A percentile compares a stretch with the other conserved stretches of the same genome.
These are phyloP conservation scores for Schoenoplectus tabernaemontani DNA, from an alignment of 202 grass and related monocot genomes.

Conservation along the genomic window DNA sequence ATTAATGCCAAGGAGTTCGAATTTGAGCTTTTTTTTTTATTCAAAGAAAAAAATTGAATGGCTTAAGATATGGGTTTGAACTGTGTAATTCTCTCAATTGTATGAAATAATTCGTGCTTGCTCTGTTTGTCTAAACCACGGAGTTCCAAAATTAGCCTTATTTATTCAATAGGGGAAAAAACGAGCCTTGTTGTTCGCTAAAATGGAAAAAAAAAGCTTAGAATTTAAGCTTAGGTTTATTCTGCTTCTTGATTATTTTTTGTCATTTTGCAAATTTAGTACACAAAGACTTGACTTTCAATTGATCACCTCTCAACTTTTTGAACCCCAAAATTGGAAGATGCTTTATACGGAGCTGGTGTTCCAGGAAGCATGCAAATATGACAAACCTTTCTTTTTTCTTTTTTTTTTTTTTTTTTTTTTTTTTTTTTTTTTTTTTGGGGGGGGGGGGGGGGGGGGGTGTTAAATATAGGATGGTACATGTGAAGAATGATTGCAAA, in stretches of 20 bases:
- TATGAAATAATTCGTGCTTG: background rate
- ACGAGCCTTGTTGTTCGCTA: background rate
- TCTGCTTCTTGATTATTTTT: background rate
- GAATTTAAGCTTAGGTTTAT: background rate
- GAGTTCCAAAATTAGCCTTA: background rate
- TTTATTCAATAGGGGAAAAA: background rate
- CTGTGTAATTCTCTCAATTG: background rate
- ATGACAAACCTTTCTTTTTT: background rate
- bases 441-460: too few species aligned
- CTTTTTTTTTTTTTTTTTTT: too few species aligned
- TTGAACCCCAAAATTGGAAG: background rate
- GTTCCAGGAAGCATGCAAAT: background rate
- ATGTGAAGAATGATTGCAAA: background rate
- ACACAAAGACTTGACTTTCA: background rate
- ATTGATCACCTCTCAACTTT: background rate
- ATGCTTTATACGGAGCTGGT: background rate
- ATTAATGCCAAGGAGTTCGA: too few species aligned
- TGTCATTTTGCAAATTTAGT: background rate
- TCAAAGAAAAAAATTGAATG: too few species aligned
- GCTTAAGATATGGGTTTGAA: too few species aligned
- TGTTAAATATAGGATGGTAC: background rate
- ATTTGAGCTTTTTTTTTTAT: too few species aligned
- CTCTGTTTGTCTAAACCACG: background rate
- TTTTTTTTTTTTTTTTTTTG: too few species aligned
- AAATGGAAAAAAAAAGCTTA: background rate